Base-by-base conservation (phyloP, 441 rosid genomes). In the Kokia cookei region DNA sequence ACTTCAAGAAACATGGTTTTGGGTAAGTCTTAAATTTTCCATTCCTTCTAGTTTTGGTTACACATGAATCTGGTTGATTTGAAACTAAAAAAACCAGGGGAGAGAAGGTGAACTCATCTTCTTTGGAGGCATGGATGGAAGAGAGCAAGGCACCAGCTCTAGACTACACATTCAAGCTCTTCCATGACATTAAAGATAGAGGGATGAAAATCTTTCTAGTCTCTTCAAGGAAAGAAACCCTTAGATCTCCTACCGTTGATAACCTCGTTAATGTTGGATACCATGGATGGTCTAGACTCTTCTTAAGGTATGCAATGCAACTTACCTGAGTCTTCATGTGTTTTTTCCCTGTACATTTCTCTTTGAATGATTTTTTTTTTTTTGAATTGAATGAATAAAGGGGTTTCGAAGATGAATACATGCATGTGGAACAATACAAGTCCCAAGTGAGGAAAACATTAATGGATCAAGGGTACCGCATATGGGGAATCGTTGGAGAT, bases 251-350 rank as follows among this genome's bases (percentile, higher is more conserved):
- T 72, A 94, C 98, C 2, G 89, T 88, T 0, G 90, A 88, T 57
- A 94, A 94, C 79, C 98, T 92, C 60, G 87, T 94, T 76, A 79
- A 83, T n/a, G 94, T 75, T 42, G 98, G 97, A 22, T 92, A 85
- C 70, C 93, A 92, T 71, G 96, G 97, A 32, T 94, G 98, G 98
- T 43, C 90, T 57, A 62, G 82, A 42, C 94, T 94, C 47, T 66
- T 84, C 13, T 77, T 94, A 73, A 92, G 98, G 97, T 88, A 63
- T 53, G 65, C 65, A 61, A 57, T 19, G 63, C 59, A 29, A 45
- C 60, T 54, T 51, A 58, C 59, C n/a, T 1, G 5, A 67, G 29
- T 14, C 29, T 29, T 59, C 37, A 5, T 26, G 17, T 13, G 6
- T 59, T 13, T 13, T 35, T 59, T 32, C 22, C 12, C 64, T 60